Evolutionary conservation across 2,329 filamentous ascomycete species (phyloP).

Genomic region (Nemania sp.): DNA sequence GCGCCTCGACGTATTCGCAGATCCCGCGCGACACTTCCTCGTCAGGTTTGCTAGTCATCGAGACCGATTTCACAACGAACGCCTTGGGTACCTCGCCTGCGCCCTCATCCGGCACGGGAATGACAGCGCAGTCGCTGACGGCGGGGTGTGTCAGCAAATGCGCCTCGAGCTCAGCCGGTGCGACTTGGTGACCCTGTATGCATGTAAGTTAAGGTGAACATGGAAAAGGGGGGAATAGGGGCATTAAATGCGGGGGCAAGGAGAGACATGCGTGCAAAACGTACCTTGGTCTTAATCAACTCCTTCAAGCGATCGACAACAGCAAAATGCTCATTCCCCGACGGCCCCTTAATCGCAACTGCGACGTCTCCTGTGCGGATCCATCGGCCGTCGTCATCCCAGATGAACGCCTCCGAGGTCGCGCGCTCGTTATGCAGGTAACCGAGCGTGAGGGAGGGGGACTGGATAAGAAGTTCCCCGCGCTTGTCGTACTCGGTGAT

Average conservation of each 20-base stretch:
- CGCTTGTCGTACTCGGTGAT: constrained; percentile 74
- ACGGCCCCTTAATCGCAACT: constrained; percentile 71
- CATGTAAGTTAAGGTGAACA: not conserved
- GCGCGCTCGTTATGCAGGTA: constrained; percentile 90
- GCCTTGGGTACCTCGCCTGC: constrained; percentile 76
- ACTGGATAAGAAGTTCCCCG: constrained; percentile 84
- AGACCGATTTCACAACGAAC: constrained; percentile 69
- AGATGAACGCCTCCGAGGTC: constrained; percentile 80
- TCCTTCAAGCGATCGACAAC: constrained; percentile 79
- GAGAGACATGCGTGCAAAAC: constrained; percentile 8
- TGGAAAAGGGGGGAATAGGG: not conserved
- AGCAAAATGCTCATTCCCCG: constrained; percentile 82
- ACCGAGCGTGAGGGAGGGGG: constrained; percentile 81
- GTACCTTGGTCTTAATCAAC: constrained; percentile 64
- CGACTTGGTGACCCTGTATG: constrained; percentile 77
- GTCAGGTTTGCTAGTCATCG: constrained; percentile 48
- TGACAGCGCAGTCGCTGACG: constrained; percentile 84
- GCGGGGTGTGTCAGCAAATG: constrained; percentile 79
- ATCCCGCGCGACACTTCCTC: constrained; percentile 60
- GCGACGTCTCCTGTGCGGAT: constrained; percentile 90
- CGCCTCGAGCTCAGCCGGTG: constrained; percentile 84
- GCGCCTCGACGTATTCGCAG: constrained; percentile 64
- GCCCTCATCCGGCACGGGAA: constrained; percentile 73
- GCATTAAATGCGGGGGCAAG: too few species aligned
- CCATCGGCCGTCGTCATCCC: constrained; percentile 76